phyloP scores from a whole-genome alignment of 2,329 filamentous ascomycete species.

The Chaetomium strumarium region DNA sequence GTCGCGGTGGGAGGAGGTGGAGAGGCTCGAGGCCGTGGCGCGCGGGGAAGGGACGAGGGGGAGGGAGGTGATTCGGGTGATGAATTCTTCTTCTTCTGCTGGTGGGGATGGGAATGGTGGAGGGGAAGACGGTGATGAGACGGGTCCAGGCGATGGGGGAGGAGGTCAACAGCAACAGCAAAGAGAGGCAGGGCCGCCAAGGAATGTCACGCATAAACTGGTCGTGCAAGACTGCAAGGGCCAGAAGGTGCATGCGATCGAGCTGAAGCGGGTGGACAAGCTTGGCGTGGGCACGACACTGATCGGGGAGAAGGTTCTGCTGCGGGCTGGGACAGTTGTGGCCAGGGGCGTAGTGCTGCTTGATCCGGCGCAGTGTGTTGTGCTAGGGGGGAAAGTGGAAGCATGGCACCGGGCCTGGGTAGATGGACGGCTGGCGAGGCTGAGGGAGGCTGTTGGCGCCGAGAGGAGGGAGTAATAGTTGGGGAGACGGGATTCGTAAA shows the following conservation, averaged over 20 bases:
- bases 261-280: slow-evolving; percentile 60
- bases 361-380: slow-evolving; percentile 58
- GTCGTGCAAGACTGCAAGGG: slow-evolving; percentile 76
- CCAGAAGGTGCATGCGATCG: slow-evolving; percentile 63
- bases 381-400: slow-evolving; percentile 87
- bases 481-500: no score
- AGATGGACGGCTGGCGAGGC: slow-evolving; percentile 60
- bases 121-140: slow-evolving; percentile 34
- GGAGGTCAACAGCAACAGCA: slow-evolving; percentile 9
- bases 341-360: slow-evolving; percentile 75
- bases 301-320: slow-evolving; percentile 77
- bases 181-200: background rate
- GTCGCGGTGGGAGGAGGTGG: slow-evolving; percentile 81
- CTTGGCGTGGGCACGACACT: slow-evolving; percentile 58
- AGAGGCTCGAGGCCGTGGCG: slow-evolving; percentile 68
- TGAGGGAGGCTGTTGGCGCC: slow-evolving; percentile 47
- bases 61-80: slow-evolving; percentile 72
- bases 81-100: slow-evolving; percentile 22
- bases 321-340: slow-evolving; percentile 60
- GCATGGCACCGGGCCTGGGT: slow-evolving; percentile 72
- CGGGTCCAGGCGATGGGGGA: background rate
- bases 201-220: slow-evolving; percentile 67
- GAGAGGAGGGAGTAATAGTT: background rate
- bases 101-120: slow-evolving; percentile 45
- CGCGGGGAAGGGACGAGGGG: slow-evolving; percentile 70